phyloP scores from a whole-genome alignment of 805 yeast genomes.

The Maudiozyma barnettii region DNA sequence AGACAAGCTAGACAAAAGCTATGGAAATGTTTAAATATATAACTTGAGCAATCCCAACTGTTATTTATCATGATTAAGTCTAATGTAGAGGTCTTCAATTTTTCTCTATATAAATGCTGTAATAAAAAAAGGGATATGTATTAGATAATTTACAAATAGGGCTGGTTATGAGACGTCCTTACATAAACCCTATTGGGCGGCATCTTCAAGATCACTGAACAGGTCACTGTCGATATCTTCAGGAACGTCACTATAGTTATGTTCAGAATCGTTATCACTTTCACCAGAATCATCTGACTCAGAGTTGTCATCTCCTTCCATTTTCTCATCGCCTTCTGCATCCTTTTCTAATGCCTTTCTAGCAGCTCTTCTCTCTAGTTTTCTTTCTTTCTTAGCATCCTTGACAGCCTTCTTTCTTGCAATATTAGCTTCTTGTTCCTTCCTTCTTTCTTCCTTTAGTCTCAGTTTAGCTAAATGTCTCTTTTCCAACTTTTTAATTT shows the following conservation, averaged over 20 bases:
- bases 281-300: constrained; percentile 28
- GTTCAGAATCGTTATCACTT: constrained; percentile 25
- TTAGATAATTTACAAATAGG: background rate
- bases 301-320: constrained; percentile 9
- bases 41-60: too few species aligned
- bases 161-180: background rate
- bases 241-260: constrained; percentile 32
- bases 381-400: constrained; percentile 62
- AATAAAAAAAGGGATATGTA: background rate
- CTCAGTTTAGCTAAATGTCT: constrained; percentile 53
- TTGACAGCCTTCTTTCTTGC: constrained; percentile 64
- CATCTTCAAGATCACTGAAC: constrained; percentile 35
- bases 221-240: constrained; percentile 40
- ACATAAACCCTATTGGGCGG: background rate
- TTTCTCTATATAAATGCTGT: background rate
- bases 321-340: constrained; percentile 19
- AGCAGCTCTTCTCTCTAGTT: constrained; percentile 42
- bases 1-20: constrained; percentile 6
- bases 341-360: constrained; percentile 22
- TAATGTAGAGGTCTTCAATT: background rate
- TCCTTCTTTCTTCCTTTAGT: constrained; percentile 61
- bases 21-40: constrained; percentile 3
- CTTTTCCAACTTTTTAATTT: constrained; percentile 52
- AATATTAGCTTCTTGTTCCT: constrained; percentile 71
- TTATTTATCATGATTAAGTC: background rate